These are phyloP conservation scores for Paecilomyces formosus DNA, from an alignment of 2,329 filamentous ascomycete genomes.

Conservation along the genomic window DNA sequence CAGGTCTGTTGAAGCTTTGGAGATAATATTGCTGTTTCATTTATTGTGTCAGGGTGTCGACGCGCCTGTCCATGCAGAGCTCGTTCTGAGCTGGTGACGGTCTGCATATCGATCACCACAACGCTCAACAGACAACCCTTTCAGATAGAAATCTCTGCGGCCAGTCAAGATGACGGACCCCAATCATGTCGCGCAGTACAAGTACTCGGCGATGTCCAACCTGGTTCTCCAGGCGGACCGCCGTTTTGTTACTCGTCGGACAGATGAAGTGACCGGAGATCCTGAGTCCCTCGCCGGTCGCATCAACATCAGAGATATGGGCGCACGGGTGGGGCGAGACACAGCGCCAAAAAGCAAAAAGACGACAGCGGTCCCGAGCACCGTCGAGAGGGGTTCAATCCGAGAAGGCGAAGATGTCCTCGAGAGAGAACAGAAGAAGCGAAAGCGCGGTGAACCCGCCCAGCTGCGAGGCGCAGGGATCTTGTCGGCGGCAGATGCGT, in stretches of 20 bases:
- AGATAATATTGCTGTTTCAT: constrained; percentile 13
- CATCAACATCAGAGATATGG: constrained; percentile 93
- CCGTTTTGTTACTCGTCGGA: constrained; percentile 85
- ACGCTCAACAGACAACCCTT: background rate
- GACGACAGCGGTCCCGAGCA: constrained; percentile 54
- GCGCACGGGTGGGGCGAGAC: constrained; percentile 71
- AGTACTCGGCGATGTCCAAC: constrained; percentile 99
- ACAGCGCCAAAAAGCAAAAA: constrained; percentile 75
- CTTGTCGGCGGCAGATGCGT: constrained; percentile 72
- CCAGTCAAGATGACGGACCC: constrained; percentile 57
- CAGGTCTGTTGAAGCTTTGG: constrained; percentile 25
- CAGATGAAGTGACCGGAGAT: constrained; percentile 92
- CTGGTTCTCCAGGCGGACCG: constrained; percentile 99
- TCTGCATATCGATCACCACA: constrained; percentile 17
- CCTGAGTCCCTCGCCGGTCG: constrained; percentile 94
- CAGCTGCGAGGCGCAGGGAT: constrained; percentile 68
- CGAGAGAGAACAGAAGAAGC: constrained; percentile 76
- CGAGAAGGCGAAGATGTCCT: constrained; percentile 78
- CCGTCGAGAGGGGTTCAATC: constrained; percentile 67
- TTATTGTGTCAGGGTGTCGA: constrained; percentile 21
- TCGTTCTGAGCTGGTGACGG: constrained; percentile 21
- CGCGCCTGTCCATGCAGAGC: constrained; percentile 26
- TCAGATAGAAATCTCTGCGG: background rate
- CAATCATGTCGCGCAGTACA: constrained; percentile 87
- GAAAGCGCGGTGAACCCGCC: constrained; percentile 65